Conservation (phyloP, 768 basidiomycete genomes). For the Russula compacta region DNA sequence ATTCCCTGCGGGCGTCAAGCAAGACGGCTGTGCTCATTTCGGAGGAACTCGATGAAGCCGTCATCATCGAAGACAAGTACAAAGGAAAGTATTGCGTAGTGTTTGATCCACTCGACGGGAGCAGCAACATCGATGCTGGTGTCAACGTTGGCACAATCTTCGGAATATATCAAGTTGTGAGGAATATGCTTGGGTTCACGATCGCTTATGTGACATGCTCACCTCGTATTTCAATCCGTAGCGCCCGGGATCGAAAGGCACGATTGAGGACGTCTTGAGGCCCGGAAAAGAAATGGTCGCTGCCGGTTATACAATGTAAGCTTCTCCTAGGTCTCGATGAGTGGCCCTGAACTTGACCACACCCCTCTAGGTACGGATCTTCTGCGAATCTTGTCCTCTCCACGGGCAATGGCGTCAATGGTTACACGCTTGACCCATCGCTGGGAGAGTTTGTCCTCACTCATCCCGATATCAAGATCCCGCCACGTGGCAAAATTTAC, state of each 20-base stretch:
- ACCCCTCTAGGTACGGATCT: conserved; percentile 64
- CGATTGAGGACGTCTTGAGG: conserved; percentile 78
- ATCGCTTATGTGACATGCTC: background rate
- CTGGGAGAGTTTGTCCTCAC: conserved; percentile 99
- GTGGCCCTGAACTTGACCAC: background rate
- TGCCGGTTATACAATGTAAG: conserved; percentile 93
- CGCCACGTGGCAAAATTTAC: conserved; percentile 94
- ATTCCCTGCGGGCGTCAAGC: conserved; percentile 90
- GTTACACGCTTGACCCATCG: conserved; percentile 92
- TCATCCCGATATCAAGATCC: conserved; percentile 94
- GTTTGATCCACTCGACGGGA: conserved; percentile 96
- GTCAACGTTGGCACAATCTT: conserved; percentile 99
- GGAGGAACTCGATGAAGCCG: conserved; percentile 88
- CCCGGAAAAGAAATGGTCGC: conserved; percentile 97
- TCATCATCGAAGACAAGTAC: conserved; percentile 75
- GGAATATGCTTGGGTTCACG: conserved; percentile 27
- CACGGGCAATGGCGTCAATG: conserved; percentile 93
- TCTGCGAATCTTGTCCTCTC: conserved; percentile 94
- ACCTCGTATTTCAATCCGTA: conserved; percentile 27
- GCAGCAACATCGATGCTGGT: conserved; percentile 98
- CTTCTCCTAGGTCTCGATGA: background rate
- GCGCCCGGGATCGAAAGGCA: conserved; percentile 71
- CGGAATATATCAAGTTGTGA: conserved; percentile 85
- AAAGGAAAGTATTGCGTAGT: conserved; percentile 94
- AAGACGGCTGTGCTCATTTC: conserved; percentile 96